Evolutionary conservation across 2,329 filamentous ascomycete species (phyloP).

Genomic region (Aureobasidium namibiae): DNA sequence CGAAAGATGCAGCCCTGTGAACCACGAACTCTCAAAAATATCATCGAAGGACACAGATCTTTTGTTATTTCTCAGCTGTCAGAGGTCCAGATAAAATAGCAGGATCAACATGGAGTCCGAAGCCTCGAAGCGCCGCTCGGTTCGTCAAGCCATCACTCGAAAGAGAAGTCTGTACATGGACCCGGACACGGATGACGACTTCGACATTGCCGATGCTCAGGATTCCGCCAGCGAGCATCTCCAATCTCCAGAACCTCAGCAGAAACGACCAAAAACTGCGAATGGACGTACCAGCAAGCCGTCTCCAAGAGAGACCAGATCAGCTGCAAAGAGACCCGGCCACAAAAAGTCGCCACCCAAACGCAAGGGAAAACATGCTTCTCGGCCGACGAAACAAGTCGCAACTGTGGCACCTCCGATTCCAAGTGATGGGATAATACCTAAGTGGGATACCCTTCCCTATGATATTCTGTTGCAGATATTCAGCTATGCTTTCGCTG

Average conservation of each 20-base stretch:
- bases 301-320: slow-evolving; percentile 12
- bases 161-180: slow-evolving; percentile 28
- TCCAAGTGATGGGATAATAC: slow-evolving; percentile 26
- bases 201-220: slow-evolving; percentile 14
- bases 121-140: slow-evolving; percentile 25
- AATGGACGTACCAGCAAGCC: slow-evolving; percentile 3
- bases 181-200: slow-evolving; percentile 29
- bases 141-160: slow-evolving; percentile 25
- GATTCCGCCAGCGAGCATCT: not conserved
- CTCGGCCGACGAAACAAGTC: slow-evolving; percentile 19
- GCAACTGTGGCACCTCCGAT: slow-evolving; percentile 10
- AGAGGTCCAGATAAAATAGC: not conserved
- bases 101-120: not conserved
- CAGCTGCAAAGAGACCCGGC: not conserved
- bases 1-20: not conserved
- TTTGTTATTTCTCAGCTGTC: not conserved
- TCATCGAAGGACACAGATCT: not conserved
- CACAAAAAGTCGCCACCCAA: slow-evolving; percentile 3
- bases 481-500: slow-evolving; percentile 25
- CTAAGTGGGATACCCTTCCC: slow-evolving; percentile 27
- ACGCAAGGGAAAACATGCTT: slow-evolving; percentile 19
- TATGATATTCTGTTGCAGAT: slow-evolving; percentile 27
- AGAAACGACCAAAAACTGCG: not conserved
- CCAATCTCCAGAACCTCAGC: not conserved
- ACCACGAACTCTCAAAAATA: not conserved